phyloP scores from a whole-genome alignment of 1,139 yeast species.

The Ogataea hybrid region DNA sequence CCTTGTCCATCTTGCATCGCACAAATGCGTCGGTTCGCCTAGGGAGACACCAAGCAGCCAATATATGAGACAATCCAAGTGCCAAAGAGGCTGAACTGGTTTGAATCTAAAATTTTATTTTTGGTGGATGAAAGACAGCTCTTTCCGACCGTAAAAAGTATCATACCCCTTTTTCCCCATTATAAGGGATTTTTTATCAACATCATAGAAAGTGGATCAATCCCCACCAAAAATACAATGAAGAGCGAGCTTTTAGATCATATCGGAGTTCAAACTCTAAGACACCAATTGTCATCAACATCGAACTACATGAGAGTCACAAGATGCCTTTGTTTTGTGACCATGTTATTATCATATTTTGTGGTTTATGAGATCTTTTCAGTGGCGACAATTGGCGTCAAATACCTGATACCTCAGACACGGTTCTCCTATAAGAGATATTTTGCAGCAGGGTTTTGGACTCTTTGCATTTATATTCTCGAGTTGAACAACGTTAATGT shows the following conservation, averaged over 20 bases:
- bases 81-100: no score
- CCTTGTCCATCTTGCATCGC: neutral
- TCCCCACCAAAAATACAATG: constrained; percentile 7
- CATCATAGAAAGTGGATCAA: neutral
- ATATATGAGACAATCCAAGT: no score
- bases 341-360: constrained; percentile 21
- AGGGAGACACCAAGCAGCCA: no score
- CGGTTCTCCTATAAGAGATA: constrained; percentile 19
- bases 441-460: constrained; percentile 30
- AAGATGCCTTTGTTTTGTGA: constrained; percentile 21
- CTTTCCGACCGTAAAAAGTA: neutral
- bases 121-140: no score
- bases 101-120: no score
- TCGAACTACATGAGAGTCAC: constrained; percentile 15
- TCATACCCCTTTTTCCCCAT: constrained; percentile 13
- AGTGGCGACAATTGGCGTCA: constrained; percentile 16
- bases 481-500: constrained; percentile 39
- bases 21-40: no score
- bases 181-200: constrained; percentile 2
- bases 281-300: constrained; percentile 11
- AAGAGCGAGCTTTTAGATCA: constrained; percentile 27
- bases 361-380: constrained; percentile 18
- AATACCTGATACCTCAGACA: constrained; percentile 23
- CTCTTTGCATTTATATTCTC: constrained; percentile 31
- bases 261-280: constrained; percentile 24